Evolutionary conservation across 1,284 basidiomycete species (phyloP).

Genomic region (Sanghuangporus weigelae): DNA sequence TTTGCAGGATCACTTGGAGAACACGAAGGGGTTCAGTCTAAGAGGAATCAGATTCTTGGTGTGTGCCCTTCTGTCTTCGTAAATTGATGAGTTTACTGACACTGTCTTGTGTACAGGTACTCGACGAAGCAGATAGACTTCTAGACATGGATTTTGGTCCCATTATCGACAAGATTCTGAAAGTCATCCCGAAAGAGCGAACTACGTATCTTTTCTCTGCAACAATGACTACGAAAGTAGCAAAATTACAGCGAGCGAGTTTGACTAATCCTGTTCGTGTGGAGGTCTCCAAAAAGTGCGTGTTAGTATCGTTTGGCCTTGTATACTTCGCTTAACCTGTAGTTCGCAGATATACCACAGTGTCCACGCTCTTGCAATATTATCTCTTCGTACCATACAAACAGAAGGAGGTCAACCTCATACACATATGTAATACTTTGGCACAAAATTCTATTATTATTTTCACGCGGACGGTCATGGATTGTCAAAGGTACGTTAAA

Average conservation of each 20-base stretch:
- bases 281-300: conserved; percentile 90
- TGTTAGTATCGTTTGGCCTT: conserved; percentile 6
- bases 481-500: conserved; percentile 69
- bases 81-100: conserved; percentile 6
- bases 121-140: conserved; percentile 96
- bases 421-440: conserved; percentile 87
- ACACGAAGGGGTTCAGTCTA: conserved; percentile 96
- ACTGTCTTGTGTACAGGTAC: conserved; percentile 50
- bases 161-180: conserved; percentile 95
- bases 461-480: conserved; percentile 94
- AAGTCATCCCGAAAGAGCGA: conserved; percentile 91
- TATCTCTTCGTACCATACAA: conserved; percentile 93
- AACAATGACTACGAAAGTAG: conserved; percentile 99
- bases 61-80: conserved; percentile 25
- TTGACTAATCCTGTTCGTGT: conserved; percentile 92
- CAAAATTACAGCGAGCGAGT: conserved; percentile 95
- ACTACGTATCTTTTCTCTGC: conserved; percentile 97
- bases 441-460: conserved; percentile 94
- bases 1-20: conserved; percentile 93
- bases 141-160: conserved; percentile 98
- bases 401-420: conserved; percentile 90
- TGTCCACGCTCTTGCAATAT: conserved; percentile 92
- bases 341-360: conserved; percentile 85
- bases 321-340: conserved; percentile 9
- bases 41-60: conserved; percentile 88